Conservation (phyloP, 192 early-diverging fungal species). For the Coemansia sp. region DNA sequence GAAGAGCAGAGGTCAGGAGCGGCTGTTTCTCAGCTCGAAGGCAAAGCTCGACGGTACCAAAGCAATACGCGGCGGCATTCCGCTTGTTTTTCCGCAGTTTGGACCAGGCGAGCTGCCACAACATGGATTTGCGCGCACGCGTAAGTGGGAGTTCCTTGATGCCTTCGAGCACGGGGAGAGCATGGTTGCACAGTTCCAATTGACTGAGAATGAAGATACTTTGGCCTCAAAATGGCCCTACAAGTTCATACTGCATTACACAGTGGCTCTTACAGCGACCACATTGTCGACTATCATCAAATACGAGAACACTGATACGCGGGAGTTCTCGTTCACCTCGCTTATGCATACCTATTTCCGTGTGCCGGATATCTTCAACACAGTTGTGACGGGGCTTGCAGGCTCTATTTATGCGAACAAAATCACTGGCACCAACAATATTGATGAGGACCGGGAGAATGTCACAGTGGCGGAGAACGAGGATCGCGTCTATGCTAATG, state of each 20-base stretch:
- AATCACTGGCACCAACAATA: constrained; percentile 50
- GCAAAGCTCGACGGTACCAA: constrained; percentile 86
- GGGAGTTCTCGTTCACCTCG: constrained; percentile 76
- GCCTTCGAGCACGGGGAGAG: constrained; percentile 33
- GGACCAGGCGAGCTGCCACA: constrained; percentile 53
- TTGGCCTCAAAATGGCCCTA: constrained; percentile 53
- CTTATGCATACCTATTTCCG: constrained; percentile 93
- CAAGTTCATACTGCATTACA: constrained; percentile 76
- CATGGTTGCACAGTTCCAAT: constrained; percentile 41
- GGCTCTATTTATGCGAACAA: constrained; percentile 72
- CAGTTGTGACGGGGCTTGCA: constrained; percentile 65
- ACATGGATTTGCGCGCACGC: constrained; percentile 58
- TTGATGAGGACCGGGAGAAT: constrained; percentile 49
- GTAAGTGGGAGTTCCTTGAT: constrained; percentile 33
- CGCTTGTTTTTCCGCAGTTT: constrained; percentile 59
- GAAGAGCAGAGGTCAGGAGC: constrained; percentile 71
- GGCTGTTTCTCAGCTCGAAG: constrained; percentile 81
- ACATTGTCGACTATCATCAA: constrained; percentile 71
- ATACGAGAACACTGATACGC: constrained; percentile 73
- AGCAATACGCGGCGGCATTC: constrained; percentile 85
- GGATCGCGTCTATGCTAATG: constrained; percentile 82
- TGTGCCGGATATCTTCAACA: constrained; percentile 63
- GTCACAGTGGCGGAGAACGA: constrained; percentile 70
- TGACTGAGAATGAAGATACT: constrained; percentile 40
- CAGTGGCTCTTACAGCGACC: constrained; percentile 70